phyloP scores from a whole-genome alignment of 129 eudicot species.

The Chrysanthemum lavandulifolium region DNA sequence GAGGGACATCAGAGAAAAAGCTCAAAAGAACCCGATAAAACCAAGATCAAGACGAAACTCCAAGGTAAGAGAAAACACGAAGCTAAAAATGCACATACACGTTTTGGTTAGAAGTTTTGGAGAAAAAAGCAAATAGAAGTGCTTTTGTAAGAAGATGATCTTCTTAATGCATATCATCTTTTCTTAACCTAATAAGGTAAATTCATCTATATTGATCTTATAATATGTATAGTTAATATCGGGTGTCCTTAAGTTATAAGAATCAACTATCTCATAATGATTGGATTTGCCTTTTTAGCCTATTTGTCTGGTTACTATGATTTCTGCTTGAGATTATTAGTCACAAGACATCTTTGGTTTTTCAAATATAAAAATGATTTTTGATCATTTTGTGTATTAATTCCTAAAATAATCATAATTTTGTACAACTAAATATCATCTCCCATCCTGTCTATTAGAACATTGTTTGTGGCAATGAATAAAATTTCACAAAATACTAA shows the following conservation, averaged over 20 bases:
- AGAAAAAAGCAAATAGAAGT: slow-evolving; percentile 10
- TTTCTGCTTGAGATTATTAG: no score
- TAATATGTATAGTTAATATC: no score
- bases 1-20: slow-evolving; percentile 33
- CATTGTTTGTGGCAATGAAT: background rate
- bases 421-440: no score
- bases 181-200: slow-evolving; percentile 53
- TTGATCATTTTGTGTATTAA: no score
- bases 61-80: slow-evolving; percentile 23
- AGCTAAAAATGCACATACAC: background rate
- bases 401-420: no score
- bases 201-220: background rate
- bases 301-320: no score
- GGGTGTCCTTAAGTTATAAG: no score
- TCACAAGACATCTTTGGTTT: no score
- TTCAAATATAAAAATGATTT: no score
- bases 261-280: no score
- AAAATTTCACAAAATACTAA: background rate
- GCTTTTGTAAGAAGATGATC: slow-evolving; percentile 44
- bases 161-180: slow-evolving; percentile 64
- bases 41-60: slow-evolving; percentile 23
- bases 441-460: no score
- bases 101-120: background rate
- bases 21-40: slow-evolving; percentile 37
- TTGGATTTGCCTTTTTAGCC: no score